Conservation (phyloP, 148 eudicot genomes). For the Vaccinium corymbosum region DNA sequence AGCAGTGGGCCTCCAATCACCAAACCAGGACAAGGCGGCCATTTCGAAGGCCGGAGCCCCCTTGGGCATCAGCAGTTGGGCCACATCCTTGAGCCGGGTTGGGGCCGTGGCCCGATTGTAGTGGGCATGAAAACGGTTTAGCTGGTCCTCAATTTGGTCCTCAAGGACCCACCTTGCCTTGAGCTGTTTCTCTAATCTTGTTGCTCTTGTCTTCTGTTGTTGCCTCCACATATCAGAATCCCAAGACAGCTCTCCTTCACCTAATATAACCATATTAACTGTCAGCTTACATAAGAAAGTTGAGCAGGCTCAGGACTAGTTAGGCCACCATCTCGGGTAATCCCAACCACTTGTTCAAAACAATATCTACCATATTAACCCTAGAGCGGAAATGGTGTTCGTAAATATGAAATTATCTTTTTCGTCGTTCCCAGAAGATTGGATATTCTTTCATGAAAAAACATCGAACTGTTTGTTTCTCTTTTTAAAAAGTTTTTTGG, state of each 20-base stretch:
- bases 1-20: constrained; percentile 91
- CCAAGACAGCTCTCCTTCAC: constrained; percentile 32
- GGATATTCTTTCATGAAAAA: too few species aligned
- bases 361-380: too few species aligned
- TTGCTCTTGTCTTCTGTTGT: constrained; percentile 60
- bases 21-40: constrained; percentile 69
- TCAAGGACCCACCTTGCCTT: constrained; percentile 67
- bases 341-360: too few species aligned
- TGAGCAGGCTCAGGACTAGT: background rate
- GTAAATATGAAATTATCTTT: too few species aligned
- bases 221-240: constrained; percentile 54
- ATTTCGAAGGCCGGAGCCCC: constrained; percentile 64
- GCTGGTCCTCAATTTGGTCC: constrained; percentile 64
- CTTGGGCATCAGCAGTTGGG: constrained; percentile 69
- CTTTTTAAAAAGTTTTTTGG: too few species aligned
- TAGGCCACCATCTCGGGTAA: background rate
- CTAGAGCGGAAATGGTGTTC: too few species aligned
- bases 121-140: constrained; percentile 48
- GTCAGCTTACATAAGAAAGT: background rate
- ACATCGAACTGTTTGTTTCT: too few species aligned
- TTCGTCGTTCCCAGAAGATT: too few species aligned
- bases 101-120: constrained; percentile 51
- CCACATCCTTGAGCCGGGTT: constrained; percentile 53
- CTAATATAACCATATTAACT: constrained; percentile 26
- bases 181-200: constrained; percentile 67